These are phyloP conservation scores for Thraustotheca clavata DNA, from an alignment of 352 stramenopile species.

Conservation along the genomic window DNA sequence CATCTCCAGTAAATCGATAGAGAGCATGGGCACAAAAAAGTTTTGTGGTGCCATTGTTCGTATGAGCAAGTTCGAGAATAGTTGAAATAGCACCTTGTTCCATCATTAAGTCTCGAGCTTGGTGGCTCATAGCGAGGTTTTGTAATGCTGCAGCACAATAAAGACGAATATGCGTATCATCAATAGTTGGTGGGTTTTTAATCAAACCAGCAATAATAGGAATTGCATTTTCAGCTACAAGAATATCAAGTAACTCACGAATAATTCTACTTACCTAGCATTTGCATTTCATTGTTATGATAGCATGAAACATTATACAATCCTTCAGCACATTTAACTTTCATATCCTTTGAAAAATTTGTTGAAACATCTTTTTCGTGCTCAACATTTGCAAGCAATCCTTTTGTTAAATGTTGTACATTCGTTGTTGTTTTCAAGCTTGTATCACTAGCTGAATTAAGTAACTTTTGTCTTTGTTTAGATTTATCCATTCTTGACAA, in stretches of 20 bases:
- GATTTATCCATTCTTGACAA: conserved; percentile 69
- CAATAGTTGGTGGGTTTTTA: conserved; percentile 33
- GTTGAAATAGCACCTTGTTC: conserved; percentile 49
- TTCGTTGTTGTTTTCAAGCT: not conserved
- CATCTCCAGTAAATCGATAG: conserved; percentile 65
- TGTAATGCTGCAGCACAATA: conserved; percentile 63
- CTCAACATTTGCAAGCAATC: conserved; percentile 4
- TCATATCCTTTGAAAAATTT: conserved; percentile 46
- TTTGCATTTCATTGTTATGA: conserved; percentile 58
- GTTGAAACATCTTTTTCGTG: conserved; percentile 16
- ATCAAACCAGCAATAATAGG: conserved; percentile 46
- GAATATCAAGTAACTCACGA: not conserved
- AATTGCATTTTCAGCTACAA: conserved; percentile 41
- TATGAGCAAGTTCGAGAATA: conserved; percentile 62
- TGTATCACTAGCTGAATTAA: not conserved
- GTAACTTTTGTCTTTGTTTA: conserved; percentile 29
- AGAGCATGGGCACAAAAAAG: conserved; percentile 53
- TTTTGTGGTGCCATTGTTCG: conserved; percentile 51
- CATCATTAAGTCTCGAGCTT: conserved; percentile 62
- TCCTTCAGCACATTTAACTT: conserved; percentile 64
- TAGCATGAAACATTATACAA: conserved; percentile 75
- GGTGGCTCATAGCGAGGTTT: conserved; percentile 30
- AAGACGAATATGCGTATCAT: conserved; percentile 54
- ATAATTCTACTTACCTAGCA: conserved; percentile 28
- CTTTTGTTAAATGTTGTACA: not conserved